Evolutionary conservation across 1,284 basidiomycete species (phyloP).

Genomic region (Marasmius oreades): DNA sequence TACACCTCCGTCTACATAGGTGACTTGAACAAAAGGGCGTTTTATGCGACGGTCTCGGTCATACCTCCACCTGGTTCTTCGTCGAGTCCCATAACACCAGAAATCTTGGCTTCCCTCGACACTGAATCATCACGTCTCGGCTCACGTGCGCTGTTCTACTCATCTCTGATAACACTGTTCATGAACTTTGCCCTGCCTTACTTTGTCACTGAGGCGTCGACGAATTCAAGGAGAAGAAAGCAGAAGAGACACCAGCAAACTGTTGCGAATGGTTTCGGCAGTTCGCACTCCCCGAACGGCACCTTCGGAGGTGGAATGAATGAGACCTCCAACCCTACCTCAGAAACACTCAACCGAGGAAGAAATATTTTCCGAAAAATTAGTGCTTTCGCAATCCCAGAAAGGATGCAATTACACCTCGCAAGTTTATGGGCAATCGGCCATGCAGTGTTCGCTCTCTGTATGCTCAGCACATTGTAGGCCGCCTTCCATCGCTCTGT

Average conservation of each 20-base stretch:
- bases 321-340: not conserved
- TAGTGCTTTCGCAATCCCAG: slow-evolving; percentile 27
- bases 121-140: slow-evolving; percentile 79
- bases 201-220: slow-evolving; percentile 45
- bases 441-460: slow-evolving; percentile 62
- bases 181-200: slow-evolving; percentile 74
- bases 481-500: slow-evolving; percentile 16
- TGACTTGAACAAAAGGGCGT: slow-evolving; percentile 71
- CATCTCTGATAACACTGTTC: slow-evolving; percentile 66
- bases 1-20: slow-evolving; percentile 86
- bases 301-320: slow-evolving; percentile 17
- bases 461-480: slow-evolving; percentile 76
- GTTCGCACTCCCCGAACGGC: slow-evolving; percentile 6
- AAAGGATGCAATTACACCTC: slow-evolving; percentile 50
- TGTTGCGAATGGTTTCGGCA: slow-evolving; percentile 12
- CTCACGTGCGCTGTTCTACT: slow-evolving; percentile 79
- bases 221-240: slow-evolving; percentile 9
- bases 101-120: slow-evolving; percentile 39
- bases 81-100: slow-evolving; percentile 22
- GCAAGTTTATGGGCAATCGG: slow-evolving; percentile 74
- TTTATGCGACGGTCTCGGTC: slow-evolving; percentile 25
- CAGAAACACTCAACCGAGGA: slow-evolving; percentile 9
- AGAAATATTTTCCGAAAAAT: slow-evolving; percentile 19
- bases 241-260: slow-evolving; percentile 13
- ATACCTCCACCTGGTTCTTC: slow-evolving; percentile 10